Evolutionary conservation across 352 stramenopile genomes (phyloP), one percentile per base, ranked within the genome.

Genomic region (Phytophthora cactorum): DNA sequence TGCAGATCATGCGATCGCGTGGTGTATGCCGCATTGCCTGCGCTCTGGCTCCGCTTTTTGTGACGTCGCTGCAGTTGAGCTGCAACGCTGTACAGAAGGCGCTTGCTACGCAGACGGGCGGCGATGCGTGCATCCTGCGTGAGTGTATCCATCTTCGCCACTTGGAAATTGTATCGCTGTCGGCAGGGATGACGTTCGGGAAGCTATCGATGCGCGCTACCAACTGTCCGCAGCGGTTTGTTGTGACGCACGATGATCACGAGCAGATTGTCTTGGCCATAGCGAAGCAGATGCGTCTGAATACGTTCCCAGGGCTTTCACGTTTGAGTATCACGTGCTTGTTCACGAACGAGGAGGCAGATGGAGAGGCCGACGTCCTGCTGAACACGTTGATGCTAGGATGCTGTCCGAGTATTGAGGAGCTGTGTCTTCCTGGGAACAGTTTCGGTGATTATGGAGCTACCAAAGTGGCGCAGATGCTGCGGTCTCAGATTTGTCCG

Each of bases 231-330:
- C 88, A 95, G 72, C 85, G 88, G 39, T 95, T 95, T 34, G 88
- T 93, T 1, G 88, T 95, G 49, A 95, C 88, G 9, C 88, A 95
- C 72, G 85, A 93, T 59, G 88, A 95, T 66, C 88, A 95, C 67
- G 88, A 95, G 66, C 75, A 93, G 74, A 95, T 95, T 66, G 85
- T 95, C 43, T 38, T 90, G 52, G 77, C 81, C 29, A 68, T 95
- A n/a, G 74, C 82, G 22, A 66, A 87, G 66, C 84, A 92, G 58
- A 86, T 95, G 39, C 82, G 77, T 6, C 63, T 61, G 57, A 81
- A 82, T 32, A 74, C 78, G 45, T 93, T 93, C 59, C 67, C 78
- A 1, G 68, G 61, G 1, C 79, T 95, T 32, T 74, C 62, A 8
- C 84, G 82, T 0, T 72, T 95, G 50, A 88, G 79, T 28, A 78